Percentiles rank a stretch among this genome's conserved stretches.
Evolutionary conservation across 2,329 filamentous ascomycete genomes (phyloP).

Genomic region (Colletotrichum destructivum): DNA sequence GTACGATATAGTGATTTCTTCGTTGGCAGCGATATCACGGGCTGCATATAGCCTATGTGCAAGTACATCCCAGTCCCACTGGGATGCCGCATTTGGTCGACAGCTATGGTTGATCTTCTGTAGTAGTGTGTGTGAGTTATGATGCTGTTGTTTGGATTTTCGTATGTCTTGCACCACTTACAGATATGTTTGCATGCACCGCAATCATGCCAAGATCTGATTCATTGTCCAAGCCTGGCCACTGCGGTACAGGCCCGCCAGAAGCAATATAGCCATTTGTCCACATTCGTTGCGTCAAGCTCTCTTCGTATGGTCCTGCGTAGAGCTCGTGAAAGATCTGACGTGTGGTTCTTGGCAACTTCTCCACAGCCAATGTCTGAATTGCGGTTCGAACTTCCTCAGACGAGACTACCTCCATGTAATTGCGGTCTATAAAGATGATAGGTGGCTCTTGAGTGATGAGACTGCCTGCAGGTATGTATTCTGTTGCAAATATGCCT

Average conservation of each 20-base stretch:
- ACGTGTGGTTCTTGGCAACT: not conserved
- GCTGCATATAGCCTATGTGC: conserved; percentile 6
- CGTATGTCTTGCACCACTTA: not conserved
- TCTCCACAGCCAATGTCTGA: not conserved
- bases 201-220: conserved; percentile 14
- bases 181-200: conserved; percentile 13
- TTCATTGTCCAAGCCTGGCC: not conserved
- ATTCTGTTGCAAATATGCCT: conserved; percentile 1
- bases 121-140: not conserved
- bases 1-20: conserved; percentile 28
- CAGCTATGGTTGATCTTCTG: conserved; percentile 30
- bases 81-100: conserved; percentile 9
- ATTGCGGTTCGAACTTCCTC: not conserved
- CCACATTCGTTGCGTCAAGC: not conserved
- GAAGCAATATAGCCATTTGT: not conserved
- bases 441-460: not conserved
- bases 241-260: not conserved
- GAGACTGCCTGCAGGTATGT: conserved; percentile 15
- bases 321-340: conserved; percentile 4
- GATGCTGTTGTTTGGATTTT: not conserved
- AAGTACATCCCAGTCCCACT: conserved; percentile 6
- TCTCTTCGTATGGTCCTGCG: not conserved
- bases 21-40: conserved; percentile 7
- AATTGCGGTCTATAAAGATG: conserved; percentile 11
- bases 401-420: not conserved